These are phyloP conservation scores for Begonia loranthoides DNA, from an alignment of 306 rosid genomes.

Conservation along the genomic window DNA sequence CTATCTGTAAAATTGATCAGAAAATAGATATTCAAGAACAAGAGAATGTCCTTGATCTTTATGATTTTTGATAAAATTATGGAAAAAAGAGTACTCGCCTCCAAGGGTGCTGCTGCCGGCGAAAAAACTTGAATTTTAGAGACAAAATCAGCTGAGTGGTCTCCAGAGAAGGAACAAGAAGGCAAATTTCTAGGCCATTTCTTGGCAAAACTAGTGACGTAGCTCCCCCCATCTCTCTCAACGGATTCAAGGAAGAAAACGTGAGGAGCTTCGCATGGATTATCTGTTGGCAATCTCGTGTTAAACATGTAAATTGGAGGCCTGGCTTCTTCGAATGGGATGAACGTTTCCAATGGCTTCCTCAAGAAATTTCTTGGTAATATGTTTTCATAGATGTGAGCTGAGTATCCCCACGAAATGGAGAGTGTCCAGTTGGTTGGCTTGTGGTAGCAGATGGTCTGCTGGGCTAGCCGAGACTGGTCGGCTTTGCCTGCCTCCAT, in stretches of 20 bases:
- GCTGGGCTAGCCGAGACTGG: constrained; percentile 30
- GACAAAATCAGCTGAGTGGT: constrained; percentile 28
- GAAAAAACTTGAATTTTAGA: constrained; percentile 23
- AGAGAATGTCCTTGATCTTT: neutral
- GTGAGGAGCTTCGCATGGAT: constrained; percentile 42
- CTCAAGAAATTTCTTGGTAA: constrained; percentile 19
- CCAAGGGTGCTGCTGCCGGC: constrained; percentile 4
- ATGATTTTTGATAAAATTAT: neutral
- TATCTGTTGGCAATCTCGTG: constrained; percentile 13
- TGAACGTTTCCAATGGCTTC: constrained; percentile 33
- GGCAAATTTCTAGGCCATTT: constrained; percentile 14
- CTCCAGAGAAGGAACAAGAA: constrained; percentile 19
- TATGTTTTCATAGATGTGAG: constrained; percentile 25
- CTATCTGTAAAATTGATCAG: constrained; percentile 8
- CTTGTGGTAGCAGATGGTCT: constrained; percentile 35
- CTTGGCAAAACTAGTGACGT: constrained; percentile 17
- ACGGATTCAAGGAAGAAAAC: constrained; percentile 19
- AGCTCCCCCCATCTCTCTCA: neutral
- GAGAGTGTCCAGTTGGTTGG: constrained; percentile 37
- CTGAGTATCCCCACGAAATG: constrained; percentile 42
- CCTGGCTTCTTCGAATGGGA: constrained; percentile 12
- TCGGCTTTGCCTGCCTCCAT: constrained; percentile 20
- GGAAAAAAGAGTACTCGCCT: constrained; percentile 7
- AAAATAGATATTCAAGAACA: neutral
- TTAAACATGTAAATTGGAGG: constrained; percentile 32